Base-by-base conservation (phyloP, 306 rosid species). In the Cicer yamashitae region DNA sequence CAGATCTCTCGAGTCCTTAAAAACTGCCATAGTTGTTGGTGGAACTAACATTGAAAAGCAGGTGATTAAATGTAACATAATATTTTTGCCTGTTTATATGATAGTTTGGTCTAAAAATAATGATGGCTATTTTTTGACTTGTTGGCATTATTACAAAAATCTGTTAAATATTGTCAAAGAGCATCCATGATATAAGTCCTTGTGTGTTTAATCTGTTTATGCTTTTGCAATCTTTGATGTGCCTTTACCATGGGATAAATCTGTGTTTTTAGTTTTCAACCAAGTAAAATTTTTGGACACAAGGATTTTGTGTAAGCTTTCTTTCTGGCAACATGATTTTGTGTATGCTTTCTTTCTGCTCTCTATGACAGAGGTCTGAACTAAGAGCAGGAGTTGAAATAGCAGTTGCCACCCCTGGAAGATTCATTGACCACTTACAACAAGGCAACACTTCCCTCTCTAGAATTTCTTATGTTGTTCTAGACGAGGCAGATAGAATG, bases 401-500 rank as follows among this genome's bases (percentile, higher is more conserved):
- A 39, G 90, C 82, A 57, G 97, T 91, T 81, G 97, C 97, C 73
- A 91, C 97, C 37, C 97, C 97, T 53, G 97, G 97, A 77, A 87
- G 97, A 80, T 89, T 91, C 80, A 91, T 89, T 63, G 97, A 91
- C 79, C 97, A 91, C 77, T 84, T 91, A 73, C 97, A 91, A 74
- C 93, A 92, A 86, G 92, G 93, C 71, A 92, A 92, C 71, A 92
- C 93, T 82, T 88, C 84, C 13, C 85, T 90, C 61, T 84, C 92
- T 74, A 88, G 96, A 84, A 84, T 90, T 83, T 88, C 96, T 44
- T 92, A 84, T 83, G 88, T 91, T 79, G 96, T 92, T 81, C 82
- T 92, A 53, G 97, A 92, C 7, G 97, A 92, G 80, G 97, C 97
- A 62, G 97, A 92, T 80, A 88, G 96, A 72, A 92, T 90, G 96